Conservation (phyloP, 2,329 filamentous ascomycete genomes). For the Sclerotinia subarctica region DNA sequence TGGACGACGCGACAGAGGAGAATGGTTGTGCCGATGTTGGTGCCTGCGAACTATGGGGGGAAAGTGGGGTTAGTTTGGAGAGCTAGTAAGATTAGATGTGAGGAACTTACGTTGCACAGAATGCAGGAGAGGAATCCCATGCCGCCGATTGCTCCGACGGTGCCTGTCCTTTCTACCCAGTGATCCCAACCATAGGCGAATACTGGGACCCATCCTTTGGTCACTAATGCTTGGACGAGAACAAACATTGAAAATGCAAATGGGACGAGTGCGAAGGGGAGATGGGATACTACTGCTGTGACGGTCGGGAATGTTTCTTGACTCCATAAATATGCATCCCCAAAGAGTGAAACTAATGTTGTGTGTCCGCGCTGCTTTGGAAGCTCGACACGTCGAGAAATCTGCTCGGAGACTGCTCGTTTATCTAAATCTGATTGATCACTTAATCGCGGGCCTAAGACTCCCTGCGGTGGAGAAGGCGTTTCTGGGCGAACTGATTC, state of each 20-base stretch:
- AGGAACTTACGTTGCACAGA: conserved; percentile 63
- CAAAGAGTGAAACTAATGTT: conserved; percentile 52
- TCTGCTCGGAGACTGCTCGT: conserved; percentile 20
- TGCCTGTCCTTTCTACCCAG: conserved; percentile 68
- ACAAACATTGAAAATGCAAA: conserved; percentile 75
- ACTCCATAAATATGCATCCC: conserved; percentile 52
- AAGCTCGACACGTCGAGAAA: conserved; percentile 13
- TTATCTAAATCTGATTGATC: conserved; percentile 7
- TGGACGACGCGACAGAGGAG: conserved; percentile 69
- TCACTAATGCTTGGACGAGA: conserved; percentile 68
- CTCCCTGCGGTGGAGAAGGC: background rate
- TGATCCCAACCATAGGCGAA: conserved; percentile 73
- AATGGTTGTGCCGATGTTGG: conserved; percentile 74
- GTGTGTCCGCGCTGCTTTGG: conserved; percentile 31
- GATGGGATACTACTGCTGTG: conserved; percentile 60
- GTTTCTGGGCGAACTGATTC: conserved; percentile 18
- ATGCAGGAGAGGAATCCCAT: conserved; percentile 72
- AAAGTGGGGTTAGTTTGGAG: conserved; percentile 24
- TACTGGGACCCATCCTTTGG: conserved; percentile 70
- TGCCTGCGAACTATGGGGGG: conserved; percentile 63
- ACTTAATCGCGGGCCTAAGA: background rate
- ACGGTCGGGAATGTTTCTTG: conserved; percentile 70
- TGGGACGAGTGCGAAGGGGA: conserved; percentile 66
- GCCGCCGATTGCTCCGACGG: conserved; percentile 64
- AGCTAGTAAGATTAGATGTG: background rate